Evolutionary conservation across 2,329 filamentous ascomycete species (phyloP), one percentile per base, ranked within the genome.

Genomic region (Ophioceras dolichostomum): DNA sequence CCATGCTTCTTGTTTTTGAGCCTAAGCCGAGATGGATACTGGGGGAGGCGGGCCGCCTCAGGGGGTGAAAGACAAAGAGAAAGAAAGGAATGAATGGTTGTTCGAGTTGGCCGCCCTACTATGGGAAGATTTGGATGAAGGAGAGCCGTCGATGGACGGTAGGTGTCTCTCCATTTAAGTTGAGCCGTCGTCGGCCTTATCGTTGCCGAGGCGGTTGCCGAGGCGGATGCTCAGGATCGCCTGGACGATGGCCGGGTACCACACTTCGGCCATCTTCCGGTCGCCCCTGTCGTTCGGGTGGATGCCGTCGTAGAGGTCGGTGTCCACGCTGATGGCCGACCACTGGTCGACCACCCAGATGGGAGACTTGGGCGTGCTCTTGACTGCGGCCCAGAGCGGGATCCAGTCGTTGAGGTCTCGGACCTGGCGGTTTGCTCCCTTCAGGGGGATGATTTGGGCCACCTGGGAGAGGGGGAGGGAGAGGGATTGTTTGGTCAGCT

Each of bases 361-460:
- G 17, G 61, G 61, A 7, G 58, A 61, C 13, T 55, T 50, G 1
- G 55, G 51, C 7, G 47, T 55, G 41, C 56, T 59, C 36, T 54
- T 50, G 6, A 45, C 43, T 10, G 41, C 32, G 5, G 54, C 61
- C 61, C 60, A 65, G 14, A 44, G 34, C 3, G 43, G 39, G 28
- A 47, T 47, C 10, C 42, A 42, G 28, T 43, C 32, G 41, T 49
- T 45, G 42, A 53, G 43, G 24, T 21, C 39, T 9, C 38, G 32
- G 37, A 48, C 50, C 26, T 46, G 49, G 3, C 42, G 36, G 41
- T 51, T 49, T 18, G 45, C 49, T 21, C 52, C 40, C n/a, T 49
- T 45, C 16, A 62, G 45, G 0, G 63, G 61, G 34, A 64, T 59
- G 26, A 67, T 26, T 26, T 26, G 22, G 8, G 22, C 22, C 8